Percentiles rank a stretch among this genome's conserved stretches.
Conservation (phyloP, 208 protist genomes). For the Crithidia fasciculata region DNA sequence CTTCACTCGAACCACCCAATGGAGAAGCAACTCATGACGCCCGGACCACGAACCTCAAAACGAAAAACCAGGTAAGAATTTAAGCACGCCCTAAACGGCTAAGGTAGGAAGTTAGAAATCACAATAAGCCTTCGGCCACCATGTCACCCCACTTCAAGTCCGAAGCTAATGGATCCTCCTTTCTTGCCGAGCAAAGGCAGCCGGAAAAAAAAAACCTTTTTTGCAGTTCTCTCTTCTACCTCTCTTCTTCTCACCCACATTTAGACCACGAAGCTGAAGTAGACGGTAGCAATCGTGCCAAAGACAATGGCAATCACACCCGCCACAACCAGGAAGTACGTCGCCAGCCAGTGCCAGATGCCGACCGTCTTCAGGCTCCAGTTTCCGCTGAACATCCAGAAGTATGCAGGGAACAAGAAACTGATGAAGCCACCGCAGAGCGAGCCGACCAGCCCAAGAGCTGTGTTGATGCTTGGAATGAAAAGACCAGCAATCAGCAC, state of each 20-base stretch:
- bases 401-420: slow-evolving; percentile 76
- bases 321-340: slow-evolving; percentile 46
- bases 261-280: slow-evolving; percentile 35
- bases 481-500: slow-evolving; percentile 60
- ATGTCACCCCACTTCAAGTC: too few species aligned
- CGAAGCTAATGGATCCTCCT: too few species aligned
- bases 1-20: too few species aligned
- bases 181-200: not conserved
- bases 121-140: too few species aligned
- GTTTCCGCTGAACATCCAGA: slow-evolving; percentile 66
- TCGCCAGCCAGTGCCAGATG: slow-evolving; percentile 41
- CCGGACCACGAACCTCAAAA: not conserved
- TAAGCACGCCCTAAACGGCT: not conserved
- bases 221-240: too few species aligned
- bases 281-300: slow-evolving; percentile 57
- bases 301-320: slow-evolving; percentile 74
- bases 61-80: slow-evolving; percentile 10
- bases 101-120: too few species aligned
- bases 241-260: too few species aligned
- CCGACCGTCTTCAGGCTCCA: slow-evolving; percentile 61
- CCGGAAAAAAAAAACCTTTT: not conserved
- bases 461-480: slow-evolving; percentile 69
- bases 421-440: slow-evolving; percentile 65
- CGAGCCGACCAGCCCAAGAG: slow-evolving; percentile 66
- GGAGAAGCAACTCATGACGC: too few species aligned